Conservation (phyloP, 225 moss, liverwort and hornwort species). For the Rhytidiadelphus loreus region DNA sequence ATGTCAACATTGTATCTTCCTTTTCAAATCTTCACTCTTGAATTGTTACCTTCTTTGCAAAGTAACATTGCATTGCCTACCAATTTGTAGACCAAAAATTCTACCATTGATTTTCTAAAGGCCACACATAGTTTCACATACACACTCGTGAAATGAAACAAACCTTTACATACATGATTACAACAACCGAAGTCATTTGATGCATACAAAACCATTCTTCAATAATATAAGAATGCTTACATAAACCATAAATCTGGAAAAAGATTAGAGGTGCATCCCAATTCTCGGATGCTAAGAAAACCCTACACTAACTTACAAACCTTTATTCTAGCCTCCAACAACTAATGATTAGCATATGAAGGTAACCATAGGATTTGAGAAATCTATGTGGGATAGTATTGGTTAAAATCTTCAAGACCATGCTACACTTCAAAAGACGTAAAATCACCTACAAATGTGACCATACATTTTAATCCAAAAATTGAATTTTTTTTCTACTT, state of each 20-base stretch:
- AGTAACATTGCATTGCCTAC: too few species aligned
- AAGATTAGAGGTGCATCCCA: background rate
- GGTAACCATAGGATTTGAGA: background rate
- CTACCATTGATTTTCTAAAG: too few species aligned
- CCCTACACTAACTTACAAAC: background rate
- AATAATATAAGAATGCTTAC: background rate
- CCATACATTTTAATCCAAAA: background rate
- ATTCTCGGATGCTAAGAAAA: background rate
- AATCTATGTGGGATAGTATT: accelerated
- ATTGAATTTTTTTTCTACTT: background rate
- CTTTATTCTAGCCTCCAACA: background rate
- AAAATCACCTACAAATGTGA: background rate
- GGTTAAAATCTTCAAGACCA: background rate
- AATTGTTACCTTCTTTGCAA: too few species aligned
- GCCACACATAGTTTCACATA: background rate
- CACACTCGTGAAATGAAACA: accelerated
- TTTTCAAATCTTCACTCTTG: too few species aligned
- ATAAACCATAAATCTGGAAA: background rate
- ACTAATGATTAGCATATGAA: accelerated
- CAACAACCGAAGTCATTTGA: background rate
- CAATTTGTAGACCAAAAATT: too few species aligned
- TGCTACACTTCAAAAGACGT: accelerated
- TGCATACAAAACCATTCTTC: background rate
- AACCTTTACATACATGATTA: too few species aligned
- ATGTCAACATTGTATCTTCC: too few species aligned